These are phyloP conservation scores for Moniliella sp. DNA, from an alignment of 1,284 basidiomycete genomes.

Conservation along the genomic window DNA sequence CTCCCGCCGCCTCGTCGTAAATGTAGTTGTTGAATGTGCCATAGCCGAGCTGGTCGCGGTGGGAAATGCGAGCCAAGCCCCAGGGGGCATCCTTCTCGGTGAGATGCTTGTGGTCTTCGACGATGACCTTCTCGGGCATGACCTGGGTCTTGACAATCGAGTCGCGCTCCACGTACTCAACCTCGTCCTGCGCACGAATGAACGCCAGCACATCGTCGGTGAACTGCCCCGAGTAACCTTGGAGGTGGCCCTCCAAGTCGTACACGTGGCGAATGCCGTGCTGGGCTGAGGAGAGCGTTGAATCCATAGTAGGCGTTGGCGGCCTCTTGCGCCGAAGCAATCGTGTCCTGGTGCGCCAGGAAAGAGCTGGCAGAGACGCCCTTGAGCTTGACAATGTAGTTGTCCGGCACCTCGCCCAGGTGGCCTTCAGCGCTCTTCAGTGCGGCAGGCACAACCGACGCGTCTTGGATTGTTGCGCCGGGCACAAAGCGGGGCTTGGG, in stretches of 20 bases:
- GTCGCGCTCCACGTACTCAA: conserved; percentile 77
- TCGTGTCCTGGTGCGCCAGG: conserved; percentile 14
- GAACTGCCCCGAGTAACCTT: conserved; percentile 71
- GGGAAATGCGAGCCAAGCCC: conserved; percentile 86
- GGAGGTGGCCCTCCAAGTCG: conserved; percentile 36
- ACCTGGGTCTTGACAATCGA: conserved; percentile 19
- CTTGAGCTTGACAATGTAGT: conserved; percentile 33
- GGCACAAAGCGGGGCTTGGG: too few species aligned
- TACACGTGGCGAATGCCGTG: too few species aligned
- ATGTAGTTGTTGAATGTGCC: conserved; percentile 69
- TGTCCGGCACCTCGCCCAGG: too few species aligned
- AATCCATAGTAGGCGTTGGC: too few species aligned
- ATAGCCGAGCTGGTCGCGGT: conserved; percentile 56
- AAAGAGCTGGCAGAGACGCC: conserved; percentile 17
- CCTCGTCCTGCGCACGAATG: conserved; percentile 67
- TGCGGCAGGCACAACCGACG: too few species aligned
- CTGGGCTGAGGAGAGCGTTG: too few species aligned
- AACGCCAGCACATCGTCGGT: conserved; percentile 50
- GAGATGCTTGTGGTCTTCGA: conserved; percentile 1
- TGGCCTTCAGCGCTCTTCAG: too few species aligned
- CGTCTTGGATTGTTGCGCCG: too few species aligned
- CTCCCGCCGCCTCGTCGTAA: conserved; percentile 54
- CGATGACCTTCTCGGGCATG: conserved; percentile 19
- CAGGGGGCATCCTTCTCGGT: conserved; percentile 24
- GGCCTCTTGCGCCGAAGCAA: too few species aligned